Evolutionary conservation across 306 rosid genomes (phyloP).

Genomic region (Pachyrhizus erosus): DNA sequence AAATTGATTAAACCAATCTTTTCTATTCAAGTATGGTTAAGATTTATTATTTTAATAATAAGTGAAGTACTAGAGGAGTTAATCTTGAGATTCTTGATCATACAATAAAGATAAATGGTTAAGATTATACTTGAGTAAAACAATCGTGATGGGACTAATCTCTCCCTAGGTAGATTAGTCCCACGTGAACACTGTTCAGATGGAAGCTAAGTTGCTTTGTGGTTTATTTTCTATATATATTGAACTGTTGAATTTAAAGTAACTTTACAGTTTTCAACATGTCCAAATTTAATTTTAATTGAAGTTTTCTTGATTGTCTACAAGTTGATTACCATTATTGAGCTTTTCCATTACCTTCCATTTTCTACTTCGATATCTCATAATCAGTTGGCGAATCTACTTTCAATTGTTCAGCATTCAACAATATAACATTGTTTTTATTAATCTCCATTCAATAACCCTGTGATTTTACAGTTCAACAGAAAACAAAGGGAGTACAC

Average conservation of each 20-base stretch:
- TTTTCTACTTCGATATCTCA: slow-evolving; percentile 3
- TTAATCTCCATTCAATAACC: slow-evolving; percentile 13
- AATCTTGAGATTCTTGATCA: slow-evolving; percentile 2
- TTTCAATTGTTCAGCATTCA: background rate
- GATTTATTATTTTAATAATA: background rate
- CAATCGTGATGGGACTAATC: background rate
- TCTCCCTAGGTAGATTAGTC: background rate
- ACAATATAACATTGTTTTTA: slow-evolving; percentile 5
- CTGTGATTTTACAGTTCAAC: slow-evolving; percentile 14
- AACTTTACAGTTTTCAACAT: background rate
- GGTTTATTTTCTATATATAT: background rate
- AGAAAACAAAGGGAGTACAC: slow-evolving; percentile 14
- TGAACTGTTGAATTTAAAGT: background rate
- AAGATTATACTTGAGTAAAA: background rate
- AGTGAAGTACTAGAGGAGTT: background rate
- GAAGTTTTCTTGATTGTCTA: slow-evolving; percentile 7
- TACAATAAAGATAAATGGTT: background rate
- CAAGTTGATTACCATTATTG: slow-evolving; percentile 1
- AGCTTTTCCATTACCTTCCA: background rate
- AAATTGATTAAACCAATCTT: too few species aligned
- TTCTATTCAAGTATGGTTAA: background rate
- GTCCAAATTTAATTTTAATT: background rate
- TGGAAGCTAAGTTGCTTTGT: background rate
- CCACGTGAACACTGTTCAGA: background rate
- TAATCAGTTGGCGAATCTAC: slow-evolving; percentile 4